Evolutionary conservation across 768 basidiomycete species (phyloP).

Genomic region (Suillus hirtellus): DNA sequence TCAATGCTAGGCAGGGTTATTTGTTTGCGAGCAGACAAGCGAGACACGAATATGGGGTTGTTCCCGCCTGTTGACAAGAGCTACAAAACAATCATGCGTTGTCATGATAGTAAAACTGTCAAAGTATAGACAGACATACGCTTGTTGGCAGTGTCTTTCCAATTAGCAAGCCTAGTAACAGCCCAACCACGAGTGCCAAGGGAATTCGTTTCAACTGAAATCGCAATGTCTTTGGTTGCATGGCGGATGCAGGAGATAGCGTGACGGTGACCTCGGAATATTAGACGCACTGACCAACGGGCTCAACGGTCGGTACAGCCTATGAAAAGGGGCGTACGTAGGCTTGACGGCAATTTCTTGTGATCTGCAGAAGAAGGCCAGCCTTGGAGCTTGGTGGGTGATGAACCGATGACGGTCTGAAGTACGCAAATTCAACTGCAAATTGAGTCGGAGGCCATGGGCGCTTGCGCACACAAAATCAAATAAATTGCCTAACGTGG

Average conservation of each 20-base stretch:
- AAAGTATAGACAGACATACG: slow-evolving; percentile 23
- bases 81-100: slow-evolving; percentile 23
- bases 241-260: slow-evolving; percentile 15
- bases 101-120: neutral
- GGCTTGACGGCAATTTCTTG: neutral
- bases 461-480: slow-evolving; percentile 6
- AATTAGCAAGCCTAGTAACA: slow-evolving; percentile 60
- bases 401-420: neutral
- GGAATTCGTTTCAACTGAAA: slow-evolving; percentile 46
- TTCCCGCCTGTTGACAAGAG: slow-evolving; percentile 57
- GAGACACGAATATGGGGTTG: slow-evolving; percentile 46
- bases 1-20: slow-evolving; percentile 76
- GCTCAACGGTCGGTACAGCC: neutral
- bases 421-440: slow-evolving; percentile 1
- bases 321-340: slow-evolving; percentile 3
- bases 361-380: slow-evolving; percentile 6
- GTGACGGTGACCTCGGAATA: neutral
- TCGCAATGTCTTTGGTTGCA: slow-evolving; percentile 30
- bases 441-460: slow-evolving; percentile 3
- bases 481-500: slow-evolving; percentile 5
- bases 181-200: slow-evolving; percentile 57
- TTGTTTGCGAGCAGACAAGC: slow-evolving; percentile 58
- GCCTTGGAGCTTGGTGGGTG: neutral
- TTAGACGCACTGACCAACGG: neutral
- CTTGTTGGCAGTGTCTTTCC: slow-evolving; percentile 46